These are phyloP conservation scores for Hyaloscypha variabilis DNA, from an alignment of 495 filamentous ascomycete species.

Conservation along the genomic window DNA sequence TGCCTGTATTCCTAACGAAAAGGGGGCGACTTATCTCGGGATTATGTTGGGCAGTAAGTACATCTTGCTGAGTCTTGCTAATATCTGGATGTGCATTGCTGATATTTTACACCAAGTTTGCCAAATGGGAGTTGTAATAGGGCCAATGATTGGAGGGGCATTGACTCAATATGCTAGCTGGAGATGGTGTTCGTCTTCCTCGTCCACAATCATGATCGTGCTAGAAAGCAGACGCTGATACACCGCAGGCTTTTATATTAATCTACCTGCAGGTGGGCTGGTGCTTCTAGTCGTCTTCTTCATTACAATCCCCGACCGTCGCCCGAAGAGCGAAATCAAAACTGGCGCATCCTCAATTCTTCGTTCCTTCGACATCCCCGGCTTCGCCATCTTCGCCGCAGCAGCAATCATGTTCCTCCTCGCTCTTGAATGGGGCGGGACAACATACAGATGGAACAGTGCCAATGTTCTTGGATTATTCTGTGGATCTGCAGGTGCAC, in stretches of 20 bases:
- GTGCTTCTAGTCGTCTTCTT: conserved; percentile 48
- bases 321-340: not conserved
- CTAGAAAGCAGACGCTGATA: not conserved
- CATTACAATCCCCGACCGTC: conserved; percentile 48
- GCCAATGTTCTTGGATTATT: conserved; percentile 45
- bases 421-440: conserved; percentile 50
- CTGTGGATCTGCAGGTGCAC: conserved; percentile 43
- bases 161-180: conserved; percentile 1
- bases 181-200: conserved; percentile 4
- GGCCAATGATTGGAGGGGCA: conserved; percentile 54
- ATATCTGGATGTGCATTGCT: not conserved
- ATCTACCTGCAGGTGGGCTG: conserved; percentile 59
- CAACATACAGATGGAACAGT: conserved; percentile 42
- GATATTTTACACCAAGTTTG: conserved; percentile 29
- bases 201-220: not conserved
- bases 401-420: conserved; percentile 43
- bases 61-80: conserved; percentile 24
- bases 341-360: conserved; percentile 20
- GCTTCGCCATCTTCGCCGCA: conserved; percentile 43
- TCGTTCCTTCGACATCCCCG: conserved; percentile 51
- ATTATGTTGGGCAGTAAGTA: too few relatives aligned
- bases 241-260: conserved; percentile 60
- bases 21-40: conserved; percentile 35
- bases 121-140: conserved; percentile 46
- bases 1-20: conserved; percentile 47